Evolutionary conservation across 1,284 basidiomycete genomes (phyloP), one percentile per base, ranked within the genome.

Genomic region (Cerrena zonata): DNA sequence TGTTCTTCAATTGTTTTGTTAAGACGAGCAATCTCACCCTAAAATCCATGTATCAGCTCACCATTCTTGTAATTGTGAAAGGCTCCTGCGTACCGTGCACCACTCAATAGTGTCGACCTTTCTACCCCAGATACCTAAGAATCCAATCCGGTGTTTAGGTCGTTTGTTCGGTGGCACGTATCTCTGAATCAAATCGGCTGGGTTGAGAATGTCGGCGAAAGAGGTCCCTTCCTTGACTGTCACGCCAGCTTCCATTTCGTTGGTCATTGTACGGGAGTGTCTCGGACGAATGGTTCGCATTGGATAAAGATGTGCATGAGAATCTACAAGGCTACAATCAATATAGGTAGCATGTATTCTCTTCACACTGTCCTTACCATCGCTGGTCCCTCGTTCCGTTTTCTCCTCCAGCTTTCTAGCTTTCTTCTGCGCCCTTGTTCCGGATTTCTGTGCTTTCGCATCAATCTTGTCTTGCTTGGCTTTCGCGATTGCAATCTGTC

Each of bases 21-120:
- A 41, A 82, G 67, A 23, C 67, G 65, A 0, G 69, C 64, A 25
- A 85, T 79, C 59, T 83, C 78, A 21, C 72, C 69, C 67, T 79
- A 57, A n/a, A n/a, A n/a, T 36, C n/a, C 11, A 36, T 10, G 10
- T 18, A 23, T 37, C 10, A 13, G 43, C 10, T 19, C 37, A 18
- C n/a, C n/a, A n/a, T n/a, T n/a, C n/a, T n/a, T n/a, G n/a, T n/a
- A n/a, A n/a, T n/a, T n/a, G n/a, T n/a, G n/a, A n/a, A n/a, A n/a
- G n/a, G n/a, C n/a, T n/a, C n/a, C n/a, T n/a, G n/a, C 22, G 25
- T 25, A 76, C 76, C 61, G 69, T 77, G 60, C 80, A 82, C 82
- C 83, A 88, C 12, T 85, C 75, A 55, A 91, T 83, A 3, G 80
- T 78, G 65, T 92, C 88, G 10, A 87, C 82, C 65, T 90, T 89